Base-by-base conservation (phyloP, 1,284 basidiomycete species). In the Tilletiopsis washingtonensis region DNA sequence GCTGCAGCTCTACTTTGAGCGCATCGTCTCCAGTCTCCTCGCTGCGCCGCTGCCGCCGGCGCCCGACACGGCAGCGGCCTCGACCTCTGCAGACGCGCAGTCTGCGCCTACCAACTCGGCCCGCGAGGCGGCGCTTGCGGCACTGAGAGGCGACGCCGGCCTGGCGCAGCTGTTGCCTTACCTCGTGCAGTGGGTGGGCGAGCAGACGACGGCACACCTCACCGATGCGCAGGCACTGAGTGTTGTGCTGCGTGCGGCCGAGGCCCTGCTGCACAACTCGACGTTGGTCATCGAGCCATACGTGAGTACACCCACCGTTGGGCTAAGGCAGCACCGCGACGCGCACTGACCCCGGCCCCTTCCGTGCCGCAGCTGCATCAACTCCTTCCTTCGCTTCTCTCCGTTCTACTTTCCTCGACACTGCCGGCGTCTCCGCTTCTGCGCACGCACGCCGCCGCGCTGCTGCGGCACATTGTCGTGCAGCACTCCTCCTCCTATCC, bases 271-370 rank as follows among this genome's bases (percentile, higher is more conserved):
- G 24, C 50, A 58, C 29, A 60, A 98, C 91, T 72, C 79, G 79
- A 46, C 85, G 84, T 2, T 98, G n/a, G 96, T 93, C 67, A 82
- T 97, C 24, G 93, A 98, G 75, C 93, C 91, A 40, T 97, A 94
- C 70, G 88, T 93, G 68, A 75, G 88, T 80, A 34, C 12, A 24
- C 37, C 19, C 32, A 34, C 17, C 32, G 12, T 34, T 11, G 17
- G 3, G 17, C n/a, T 26, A 20, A 17, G 37, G 41, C 43, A 50
- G 14, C 3, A 20, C 9, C 44, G 27, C n/a, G n/a, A n/a, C n/a
- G n/a, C n/a, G n/a, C n/a, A n/a, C n/a, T n/a, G n/a, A n/a, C n/a
- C n/a, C 15, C 38, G 14, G 12, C 15, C 44, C 11, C 38, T 36
- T n/a, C 9, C 32, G 43, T 36, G 1, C 24, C 19, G 25, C 64